phyloP scores from a whole-genome alignment of 495 filamentous ascomycete species.

The Aspergillus heteromorphus region DNA sequence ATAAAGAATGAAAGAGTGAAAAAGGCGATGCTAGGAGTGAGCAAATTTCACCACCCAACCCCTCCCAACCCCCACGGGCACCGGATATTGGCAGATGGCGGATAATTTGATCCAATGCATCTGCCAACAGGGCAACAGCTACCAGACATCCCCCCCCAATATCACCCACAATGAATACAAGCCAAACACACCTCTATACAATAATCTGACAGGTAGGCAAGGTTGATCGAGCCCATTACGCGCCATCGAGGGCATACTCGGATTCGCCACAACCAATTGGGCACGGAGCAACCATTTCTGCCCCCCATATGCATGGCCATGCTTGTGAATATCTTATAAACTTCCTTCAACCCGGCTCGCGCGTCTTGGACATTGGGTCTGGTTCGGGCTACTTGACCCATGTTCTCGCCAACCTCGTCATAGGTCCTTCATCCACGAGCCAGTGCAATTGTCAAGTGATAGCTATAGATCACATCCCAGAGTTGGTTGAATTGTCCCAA shows the following conservation, averaged over 20 bases:
- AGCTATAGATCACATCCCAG: slow-evolving; percentile 84
- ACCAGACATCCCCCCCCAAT: neutral
- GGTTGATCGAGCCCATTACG: slow-evolving; percentile 90
- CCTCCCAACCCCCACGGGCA: neutral
- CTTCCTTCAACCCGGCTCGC: slow-evolving; percentile 46
- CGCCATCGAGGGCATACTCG: slow-evolving; percentile 67
- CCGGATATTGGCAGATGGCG: neutral
- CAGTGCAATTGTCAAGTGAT: slow-evolving; percentile 54
- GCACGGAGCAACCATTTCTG: slow-evolving; percentile 82
- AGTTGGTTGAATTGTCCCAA: slow-evolving; percentile 66
- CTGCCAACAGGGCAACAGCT: too few species aligned
- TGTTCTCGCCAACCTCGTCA: slow-evolving; percentile 77
- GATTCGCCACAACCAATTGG: slow-evolving; percentile 92
- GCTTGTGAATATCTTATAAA: slow-evolving; percentile 65
- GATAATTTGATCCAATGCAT: neutral
- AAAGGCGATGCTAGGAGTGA: slow-evolving; percentile 70
- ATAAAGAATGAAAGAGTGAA: slow-evolving; percentile 68
- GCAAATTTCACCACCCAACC: slow-evolving; percentile 7
- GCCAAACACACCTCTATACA: neutral
- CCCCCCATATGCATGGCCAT: slow-evolving; percentile 94
- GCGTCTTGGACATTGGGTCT: slow-evolving; percentile 82
- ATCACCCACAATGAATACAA: neutral
- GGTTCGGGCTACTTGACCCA: slow-evolving; percentile 91
- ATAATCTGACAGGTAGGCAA: slow-evolving; percentile 26
- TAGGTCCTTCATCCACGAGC: slow-evolving; percentile 26